phyloP scores from a whole-genome alignment of 495 filamentous ascomycete genomes.

The Aspergillus leporis region DNA sequence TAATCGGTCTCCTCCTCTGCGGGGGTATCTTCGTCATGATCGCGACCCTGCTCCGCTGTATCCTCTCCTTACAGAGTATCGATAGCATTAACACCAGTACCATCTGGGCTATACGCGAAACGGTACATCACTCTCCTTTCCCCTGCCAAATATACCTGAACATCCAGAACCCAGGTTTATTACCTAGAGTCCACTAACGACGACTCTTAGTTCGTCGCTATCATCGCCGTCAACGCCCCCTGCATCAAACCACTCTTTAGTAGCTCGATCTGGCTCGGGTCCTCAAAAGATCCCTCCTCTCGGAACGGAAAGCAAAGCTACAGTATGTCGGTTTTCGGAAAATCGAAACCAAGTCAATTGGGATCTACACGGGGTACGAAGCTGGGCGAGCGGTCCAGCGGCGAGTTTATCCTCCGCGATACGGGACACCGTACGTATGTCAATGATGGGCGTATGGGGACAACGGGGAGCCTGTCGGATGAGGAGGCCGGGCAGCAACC shows the following conservation, averaged over 20 bases:
- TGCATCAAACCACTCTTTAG: constrained; percentile 26
- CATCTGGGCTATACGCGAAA: constrained; percentile 29
- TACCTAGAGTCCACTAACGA: neutral
- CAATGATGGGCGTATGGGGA: constrained; percentile 2
- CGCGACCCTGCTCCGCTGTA: constrained; percentile 25
- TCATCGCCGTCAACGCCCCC: constrained; percentile 26
- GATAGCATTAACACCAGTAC: constrained; percentile 23
- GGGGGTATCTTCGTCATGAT: constrained; percentile 25
- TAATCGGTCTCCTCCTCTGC: constrained; percentile 23
- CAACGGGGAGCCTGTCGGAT: constrained; percentile 7
- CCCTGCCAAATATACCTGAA: neutral
- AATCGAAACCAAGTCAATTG: constrained; percentile 11
- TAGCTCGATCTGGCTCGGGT: constrained; percentile 16
- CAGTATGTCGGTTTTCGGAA: constrained; percentile 11
- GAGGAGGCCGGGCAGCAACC: constrained; percentile 7
- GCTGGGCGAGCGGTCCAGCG: constrained; percentile 10
- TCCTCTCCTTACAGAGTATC: constrained; percentile 22
- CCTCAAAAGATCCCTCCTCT: constrained; percentile 13
- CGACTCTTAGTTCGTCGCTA: constrained; percentile 22
- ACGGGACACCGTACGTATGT: neutral
- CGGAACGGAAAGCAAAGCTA: constrained; percentile 4
- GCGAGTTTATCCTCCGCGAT: constrained; percentile 13
- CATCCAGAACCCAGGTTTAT: too few species aligned
- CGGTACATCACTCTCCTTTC: constrained; percentile 9
- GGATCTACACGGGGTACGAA: constrained; percentile 3